Evolutionary conservation across 768 basidiomycete genomes (phyloP).

Genomic region (Serendipita indica): DNA sequence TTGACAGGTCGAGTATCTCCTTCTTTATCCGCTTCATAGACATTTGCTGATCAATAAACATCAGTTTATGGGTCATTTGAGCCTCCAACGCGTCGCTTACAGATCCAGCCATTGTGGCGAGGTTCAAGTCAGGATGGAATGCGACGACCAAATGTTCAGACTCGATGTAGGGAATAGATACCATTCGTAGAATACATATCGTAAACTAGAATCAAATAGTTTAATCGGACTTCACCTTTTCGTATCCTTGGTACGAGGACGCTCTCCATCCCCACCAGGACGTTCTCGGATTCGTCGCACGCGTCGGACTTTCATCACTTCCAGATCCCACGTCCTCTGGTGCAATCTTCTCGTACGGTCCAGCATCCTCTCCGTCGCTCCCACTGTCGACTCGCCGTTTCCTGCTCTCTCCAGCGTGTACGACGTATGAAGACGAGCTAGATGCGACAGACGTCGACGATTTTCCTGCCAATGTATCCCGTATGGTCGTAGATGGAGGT

Average conservation of each 20-base stretch:
- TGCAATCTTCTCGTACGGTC: conserved; percentile 17
- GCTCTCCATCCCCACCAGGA: conserved; percentile 35
- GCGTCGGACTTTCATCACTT: conserved; percentile 16
- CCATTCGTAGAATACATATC: background rate
- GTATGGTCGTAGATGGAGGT: background rate
- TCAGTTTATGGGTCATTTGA: background rate
- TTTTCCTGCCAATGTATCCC: background rate
- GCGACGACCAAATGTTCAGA: background rate
- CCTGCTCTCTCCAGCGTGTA: background rate
- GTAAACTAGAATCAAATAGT: conserved; percentile 12
- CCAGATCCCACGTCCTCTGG: conserved; percentile 15
- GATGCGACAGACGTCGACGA: conserved; percentile 4
- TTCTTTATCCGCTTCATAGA: conserved; percentile 73
- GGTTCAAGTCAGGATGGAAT: background rate
- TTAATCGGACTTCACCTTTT: conserved; percentile 40
- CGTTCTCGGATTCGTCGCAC: conserved; percentile 24
- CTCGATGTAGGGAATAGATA: background rate
- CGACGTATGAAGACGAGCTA: conserved; percentile 4
- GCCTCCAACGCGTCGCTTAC: background rate
- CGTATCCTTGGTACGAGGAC: conserved; percentile 28
- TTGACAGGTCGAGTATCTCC: conserved; percentile 65
- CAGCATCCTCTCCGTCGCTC: conserved; percentile 44
- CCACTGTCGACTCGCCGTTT: conserved; percentile 42
- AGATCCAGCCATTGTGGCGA: conserved; percentile 1
- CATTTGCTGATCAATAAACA: conserved; percentile 25